A percentile compares a stretch with the other conserved stretches of the same genome.
Conservation (phyloP, 228 moss, liverwort and hornwort genomes). For the Sphagnum magellanicum region DNA sequence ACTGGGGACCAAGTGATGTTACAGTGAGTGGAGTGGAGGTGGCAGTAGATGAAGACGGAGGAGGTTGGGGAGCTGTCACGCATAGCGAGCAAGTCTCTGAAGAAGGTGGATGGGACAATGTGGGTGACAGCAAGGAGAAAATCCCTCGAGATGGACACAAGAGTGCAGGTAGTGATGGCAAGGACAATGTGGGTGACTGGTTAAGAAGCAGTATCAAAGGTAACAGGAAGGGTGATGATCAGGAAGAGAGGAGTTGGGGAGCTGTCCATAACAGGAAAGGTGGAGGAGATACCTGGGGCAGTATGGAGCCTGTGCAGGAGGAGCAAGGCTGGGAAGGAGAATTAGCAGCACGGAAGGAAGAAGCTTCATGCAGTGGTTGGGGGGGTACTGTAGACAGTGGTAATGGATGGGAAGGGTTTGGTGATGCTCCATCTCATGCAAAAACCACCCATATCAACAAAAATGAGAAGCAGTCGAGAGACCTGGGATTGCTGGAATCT, state of each 20-base stretch:
- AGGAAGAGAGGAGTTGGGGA: constrained; percentile 11
- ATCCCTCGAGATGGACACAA: too few species aligned
- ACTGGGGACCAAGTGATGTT: too few species aligned
- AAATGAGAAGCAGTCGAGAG: neutral
- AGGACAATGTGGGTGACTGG: too few species aligned
- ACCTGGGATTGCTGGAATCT: too few species aligned
- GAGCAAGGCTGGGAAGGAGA: constrained; percentile 1
- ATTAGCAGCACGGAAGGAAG: too few species aligned
- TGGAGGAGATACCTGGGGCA: constrained; percentile 8
- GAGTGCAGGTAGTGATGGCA: too few species aligned
- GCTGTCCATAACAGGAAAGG: neutral
- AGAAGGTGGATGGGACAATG: too few species aligned
- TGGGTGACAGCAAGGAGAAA: too few species aligned
- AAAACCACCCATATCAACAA: neutral
- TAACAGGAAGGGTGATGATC: neutral
- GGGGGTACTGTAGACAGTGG: neutral
- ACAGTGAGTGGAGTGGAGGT: neutral
- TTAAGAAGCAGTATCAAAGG: too few species aligned
- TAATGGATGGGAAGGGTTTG: neutral
- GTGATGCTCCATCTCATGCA: neutral
- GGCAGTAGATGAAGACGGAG: neutral
- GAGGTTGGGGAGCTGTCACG: constrained; percentile 10
- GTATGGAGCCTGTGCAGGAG: constrained; percentile 4
- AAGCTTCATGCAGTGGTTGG: too few species aligned
- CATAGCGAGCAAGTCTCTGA: too few species aligned